Percentiles rank a stretch among this genome's conserved stretches.
phyloP scores from a whole-genome alignment of 306 rosid species.

The Bauhinia variegata region DNA sequence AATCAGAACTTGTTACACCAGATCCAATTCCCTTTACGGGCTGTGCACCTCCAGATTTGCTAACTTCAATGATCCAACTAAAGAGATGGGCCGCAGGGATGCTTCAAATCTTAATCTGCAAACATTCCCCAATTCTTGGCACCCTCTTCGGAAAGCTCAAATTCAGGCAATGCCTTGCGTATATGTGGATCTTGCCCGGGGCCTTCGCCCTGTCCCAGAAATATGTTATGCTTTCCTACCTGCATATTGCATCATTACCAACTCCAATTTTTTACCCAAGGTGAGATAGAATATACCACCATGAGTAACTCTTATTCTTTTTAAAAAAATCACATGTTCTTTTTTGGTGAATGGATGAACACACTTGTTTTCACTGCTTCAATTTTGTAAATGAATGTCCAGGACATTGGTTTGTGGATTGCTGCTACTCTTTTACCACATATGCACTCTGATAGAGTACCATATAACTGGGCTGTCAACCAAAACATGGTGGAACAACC shows the following conservation, averaged over 20 bases:
- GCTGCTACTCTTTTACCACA: conserved; percentile 25
- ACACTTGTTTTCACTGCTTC: too few species aligned
- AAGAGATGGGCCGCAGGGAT: conserved; percentile 54
- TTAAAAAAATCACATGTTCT: too few species aligned
- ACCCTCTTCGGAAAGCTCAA: conserved; percentile 42
- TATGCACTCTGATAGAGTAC: conserved; percentile 27
- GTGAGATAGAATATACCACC: conserved; percentile 25
- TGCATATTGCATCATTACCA: conserved; percentile 46
- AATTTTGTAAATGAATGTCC: not conserved
- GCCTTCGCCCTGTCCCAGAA: conserved; percentile 34
- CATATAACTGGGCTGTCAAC: conserved; percentile 32
- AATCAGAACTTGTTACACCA: conserved; percentile 14
- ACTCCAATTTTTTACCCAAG: conserved; percentile 53
- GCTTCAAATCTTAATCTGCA: conserved; percentile 46
- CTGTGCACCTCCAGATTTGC: conserved; percentile 40
- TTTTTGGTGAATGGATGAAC: too few species aligned
- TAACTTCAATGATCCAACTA: conserved; percentile 39
- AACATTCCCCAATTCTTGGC: conserved; percentile 36
- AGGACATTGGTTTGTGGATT: conserved; percentile 36
- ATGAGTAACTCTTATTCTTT: too few species aligned
- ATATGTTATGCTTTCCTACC: conserved; percentile 43
- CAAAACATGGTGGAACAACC: conserved; percentile 61
- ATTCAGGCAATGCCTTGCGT: conserved; percentile 40
- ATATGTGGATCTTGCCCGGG: conserved; percentile 25
- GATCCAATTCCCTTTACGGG: conserved; percentile 51